phyloP scores from a whole-genome alignment of 2,329 filamentous ascomycete genomes.

The Cordyceps pruinosa region DNA sequence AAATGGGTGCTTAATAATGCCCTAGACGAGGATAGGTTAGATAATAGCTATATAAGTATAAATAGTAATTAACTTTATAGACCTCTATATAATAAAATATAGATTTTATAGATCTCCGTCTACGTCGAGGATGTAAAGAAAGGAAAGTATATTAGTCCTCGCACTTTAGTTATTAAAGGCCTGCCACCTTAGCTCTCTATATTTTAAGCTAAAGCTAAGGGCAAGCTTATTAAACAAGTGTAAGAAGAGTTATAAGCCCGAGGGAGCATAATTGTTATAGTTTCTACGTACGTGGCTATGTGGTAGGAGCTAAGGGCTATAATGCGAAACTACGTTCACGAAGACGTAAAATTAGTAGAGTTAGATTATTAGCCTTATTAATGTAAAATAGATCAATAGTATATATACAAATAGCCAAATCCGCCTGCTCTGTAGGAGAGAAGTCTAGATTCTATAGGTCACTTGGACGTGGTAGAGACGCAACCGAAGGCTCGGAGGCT shows the following conservation, averaged over 20 bases:
- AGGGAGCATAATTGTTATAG: constrained; percentile 7
- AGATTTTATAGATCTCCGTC: not conserved
- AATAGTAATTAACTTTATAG: not conserved
- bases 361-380: too few species aligned
- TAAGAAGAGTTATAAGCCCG: constrained; percentile 7
- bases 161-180: constrained; percentile 5
- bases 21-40: constrained; percentile 11
- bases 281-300: not conserved
- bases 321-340: too few species aligned
- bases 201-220: constrained; percentile 1
- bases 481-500: too few species aligned
- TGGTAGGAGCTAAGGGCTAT: too few species aligned
- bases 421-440: too few species aligned
- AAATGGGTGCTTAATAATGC: constrained; percentile 8
- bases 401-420: too few species aligned
- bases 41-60: constrained; percentile 12
- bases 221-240: constrained; percentile 9
- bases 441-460: too few species aligned
- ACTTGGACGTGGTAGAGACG: too few species aligned
- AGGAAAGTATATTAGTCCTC: not conserved
- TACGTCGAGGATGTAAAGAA: not conserved
- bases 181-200: constrained; percentile 4
- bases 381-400: too few species aligned
- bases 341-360: too few species aligned
- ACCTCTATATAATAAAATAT: not conserved